Evolutionary conservation across 768 basidiomycete genomes (phyloP).

Genomic region (Tylopilus sp.): DNA sequence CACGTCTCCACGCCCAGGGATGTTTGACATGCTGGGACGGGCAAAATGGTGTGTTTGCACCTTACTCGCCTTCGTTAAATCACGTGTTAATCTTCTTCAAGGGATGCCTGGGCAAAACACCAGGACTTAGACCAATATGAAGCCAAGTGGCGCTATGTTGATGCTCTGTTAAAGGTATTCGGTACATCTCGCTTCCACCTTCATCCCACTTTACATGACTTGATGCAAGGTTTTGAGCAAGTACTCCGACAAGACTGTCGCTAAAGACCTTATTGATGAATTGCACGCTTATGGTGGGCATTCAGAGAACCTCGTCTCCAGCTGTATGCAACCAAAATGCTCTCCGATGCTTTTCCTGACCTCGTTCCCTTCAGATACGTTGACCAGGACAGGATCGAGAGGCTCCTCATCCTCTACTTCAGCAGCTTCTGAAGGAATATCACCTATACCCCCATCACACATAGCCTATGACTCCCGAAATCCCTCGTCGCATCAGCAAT

Average conservation of each 20-base stretch:
- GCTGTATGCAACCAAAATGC: conserved; percentile 43
- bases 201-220: neutral
- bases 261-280: conserved; percentile 71
- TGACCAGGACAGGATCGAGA: conserved; percentile 42
- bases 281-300: conserved; percentile 74
- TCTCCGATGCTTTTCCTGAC: neutral
- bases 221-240: conserved; percentile 62
- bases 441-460: conserved; percentile 20
- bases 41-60: conserved; percentile 75
- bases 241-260: conserved; percentile 80
- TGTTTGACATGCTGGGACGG: conserved; percentile 88
- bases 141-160: conserved; percentile 88
- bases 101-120: conserved; percentile 97
- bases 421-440: conserved; percentile 44
- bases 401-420: conserved; percentile 67
- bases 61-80: conserved; percentile 8
- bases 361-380: conserved; percentile 26
- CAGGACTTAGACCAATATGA: conserved; percentile 73
- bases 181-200: neutral
- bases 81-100: conserved; percentile 32
- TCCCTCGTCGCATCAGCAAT: conserved; percentile 10
- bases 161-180: conserved; percentile 76
- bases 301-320: conserved; percentile 59
- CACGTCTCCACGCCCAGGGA: conserved; percentile 68
- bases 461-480: conserved; percentile 11